Conservation (phyloP, 129 eudicot species). For the Flaveria sonorensis region DNA sequence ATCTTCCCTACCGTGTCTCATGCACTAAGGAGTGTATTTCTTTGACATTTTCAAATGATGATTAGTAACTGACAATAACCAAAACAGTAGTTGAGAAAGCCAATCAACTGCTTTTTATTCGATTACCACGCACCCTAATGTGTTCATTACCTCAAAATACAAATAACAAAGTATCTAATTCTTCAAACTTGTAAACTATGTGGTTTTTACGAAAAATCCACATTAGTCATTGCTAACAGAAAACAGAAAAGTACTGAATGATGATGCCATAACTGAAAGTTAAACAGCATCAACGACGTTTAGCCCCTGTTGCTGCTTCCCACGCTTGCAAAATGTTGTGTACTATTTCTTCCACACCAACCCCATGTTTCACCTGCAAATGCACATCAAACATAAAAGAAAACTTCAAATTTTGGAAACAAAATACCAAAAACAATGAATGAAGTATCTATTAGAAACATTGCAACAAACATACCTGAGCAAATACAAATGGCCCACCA, state of each 20-base stretch:
- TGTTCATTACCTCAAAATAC: neutral
- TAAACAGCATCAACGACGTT: conserved; percentile 45
- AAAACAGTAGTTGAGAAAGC: no score
- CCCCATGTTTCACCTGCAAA: conserved; percentile 87
- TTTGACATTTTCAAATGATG: no score
- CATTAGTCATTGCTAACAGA: conserved; percentile 4
- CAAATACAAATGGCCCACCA: conserved; percentile 97
- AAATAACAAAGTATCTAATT: neutral
- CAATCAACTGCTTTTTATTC: no score
- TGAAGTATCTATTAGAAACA: neutral
- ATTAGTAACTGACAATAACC: no score
- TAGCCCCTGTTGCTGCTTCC: conserved; percentile 71
- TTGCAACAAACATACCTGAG: conserved; percentile 63
- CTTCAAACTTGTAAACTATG: neutral
- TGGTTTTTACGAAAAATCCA: neutral
- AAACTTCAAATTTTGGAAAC: neutral
- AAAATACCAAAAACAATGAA: neutral
- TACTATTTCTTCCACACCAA: conserved; percentile 88
- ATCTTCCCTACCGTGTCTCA: no score
- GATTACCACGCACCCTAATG: no score
- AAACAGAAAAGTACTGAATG: neutral
- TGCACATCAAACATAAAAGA: neutral
- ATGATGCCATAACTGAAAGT: neutral
- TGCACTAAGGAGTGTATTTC: no score
- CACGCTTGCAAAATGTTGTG: conserved; percentile 70